These are phyloP conservation scores for Pythium plurisporium DNA, from an alignment of 352 stramenopile genomes.

Conservation along the genomic window DNA sequence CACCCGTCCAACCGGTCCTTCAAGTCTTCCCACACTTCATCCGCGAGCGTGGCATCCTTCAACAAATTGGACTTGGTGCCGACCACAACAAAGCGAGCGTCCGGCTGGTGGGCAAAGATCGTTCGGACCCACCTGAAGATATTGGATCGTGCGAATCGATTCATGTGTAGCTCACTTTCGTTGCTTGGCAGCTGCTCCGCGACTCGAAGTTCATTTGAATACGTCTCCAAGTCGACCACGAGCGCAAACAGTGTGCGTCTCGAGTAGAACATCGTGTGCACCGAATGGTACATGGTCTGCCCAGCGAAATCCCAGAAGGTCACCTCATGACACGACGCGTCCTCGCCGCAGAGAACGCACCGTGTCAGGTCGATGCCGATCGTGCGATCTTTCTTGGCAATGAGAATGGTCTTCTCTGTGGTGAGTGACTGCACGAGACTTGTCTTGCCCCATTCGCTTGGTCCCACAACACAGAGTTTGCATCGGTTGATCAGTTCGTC, in stretches of 20 bases:
- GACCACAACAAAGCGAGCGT: neutral
- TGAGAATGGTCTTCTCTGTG: neutral
- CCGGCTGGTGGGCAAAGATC: neutral
- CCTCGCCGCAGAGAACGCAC: neutral
- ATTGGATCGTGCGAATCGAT: neutral
- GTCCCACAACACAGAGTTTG: neutral
- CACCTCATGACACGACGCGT: neutral
- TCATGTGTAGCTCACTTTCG: neutral
- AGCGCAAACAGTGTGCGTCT: neutral
- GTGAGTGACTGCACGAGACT: neutral
- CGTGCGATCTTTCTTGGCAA: neutral
- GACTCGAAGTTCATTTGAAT: neutral
- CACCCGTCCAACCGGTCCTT: neutral
- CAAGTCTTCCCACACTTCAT: slow-evolving; percentile 3
- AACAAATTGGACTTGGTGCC: neutral
- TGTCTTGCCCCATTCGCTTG: neutral
- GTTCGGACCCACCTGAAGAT: neutral
- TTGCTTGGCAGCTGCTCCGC: neutral
- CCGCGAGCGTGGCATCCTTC: neutral
- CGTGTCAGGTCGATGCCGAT: neutral
- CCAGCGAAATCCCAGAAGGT: neutral
- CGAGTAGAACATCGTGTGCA: neutral
- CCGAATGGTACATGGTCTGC: neutral
- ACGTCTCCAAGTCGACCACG: neutral
- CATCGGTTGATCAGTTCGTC: too few species aligned